These are phyloP conservation scores for Hymenoscyphus occultus DNA, from an alignment of 2,329 filamentous ascomycete genomes.

Conservation along the genomic window DNA sequence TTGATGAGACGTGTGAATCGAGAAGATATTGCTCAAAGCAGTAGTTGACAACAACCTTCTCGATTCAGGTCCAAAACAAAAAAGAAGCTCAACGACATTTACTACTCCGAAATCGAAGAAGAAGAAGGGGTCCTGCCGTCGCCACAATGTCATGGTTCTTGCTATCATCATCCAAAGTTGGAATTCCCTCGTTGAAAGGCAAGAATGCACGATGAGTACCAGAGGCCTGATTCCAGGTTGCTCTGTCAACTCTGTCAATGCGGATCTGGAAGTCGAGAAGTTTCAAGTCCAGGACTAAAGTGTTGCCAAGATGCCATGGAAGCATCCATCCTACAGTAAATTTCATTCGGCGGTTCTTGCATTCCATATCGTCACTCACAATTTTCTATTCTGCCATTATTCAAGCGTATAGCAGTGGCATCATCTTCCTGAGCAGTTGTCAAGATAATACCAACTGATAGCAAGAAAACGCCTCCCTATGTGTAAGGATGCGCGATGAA, in stretches of 20 bases:
- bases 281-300: constrained; percentile 1
- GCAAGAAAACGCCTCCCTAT: neutral
- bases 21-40: neutral
- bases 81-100: neutral
- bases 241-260: neutral
- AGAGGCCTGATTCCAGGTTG: neutral
- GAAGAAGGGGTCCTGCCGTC: neutral
- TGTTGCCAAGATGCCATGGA: neutral
- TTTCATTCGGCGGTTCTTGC: neutral
- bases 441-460: neutral
- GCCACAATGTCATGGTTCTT: neutral
- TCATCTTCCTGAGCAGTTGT: neutral
- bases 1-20: constrained; percentile 3
- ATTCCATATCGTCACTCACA: neutral
- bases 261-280: neutral
- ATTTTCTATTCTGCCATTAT: neutral
- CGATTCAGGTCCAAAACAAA: neutral
- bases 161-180: neutral
- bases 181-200: neutral
- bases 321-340: neutral
- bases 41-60: neutral
- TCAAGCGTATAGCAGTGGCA: neutral
- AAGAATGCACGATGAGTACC: neutral
- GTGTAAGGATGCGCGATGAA: neutral
- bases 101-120: neutral